Base-by-base conservation (phyloP, 1,139 yeast species). In the Suhomyces chickasaworum region DNA sequence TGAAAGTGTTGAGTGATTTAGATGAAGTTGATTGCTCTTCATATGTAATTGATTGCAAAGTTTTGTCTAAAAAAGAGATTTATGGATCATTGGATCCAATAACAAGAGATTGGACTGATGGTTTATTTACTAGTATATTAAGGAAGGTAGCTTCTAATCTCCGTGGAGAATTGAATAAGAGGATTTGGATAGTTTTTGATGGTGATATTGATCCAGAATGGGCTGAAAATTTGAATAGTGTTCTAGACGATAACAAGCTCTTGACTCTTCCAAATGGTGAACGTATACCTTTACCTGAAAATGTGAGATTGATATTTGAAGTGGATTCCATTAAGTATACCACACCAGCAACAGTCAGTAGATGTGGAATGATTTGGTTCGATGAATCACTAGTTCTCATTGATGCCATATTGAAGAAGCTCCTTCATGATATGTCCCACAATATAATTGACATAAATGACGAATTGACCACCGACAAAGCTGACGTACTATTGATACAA, bases 171-270 rank as follows among this genome's bases (percentile, higher is more conserved):
- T 62, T 65, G 18, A 57, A 66, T 3, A 82, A 78, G 49, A 66
- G 77, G 1, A 77, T 83, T 16, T 90, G 97, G 96, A 78, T 93
- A 50, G 77, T 91, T 0, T 88, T 93, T 61, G 97, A 91, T 65
- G 96, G 98, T 38, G 97, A 89, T 56, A 81, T 93, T 36, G 98
- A 93, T 60, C 98, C 99, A 0, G 83, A 81, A 44, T 93, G 97
- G 96, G 90, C 90, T 1, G 99, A 93, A 58, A 87, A 87, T 50
- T 70, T 93, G 54, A 93, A 93, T 64, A 86, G 96, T 69, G 95
- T 90, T 10, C 72, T 93, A 27, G 99, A 93, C 65, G 98, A 93
- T 56, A 93, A 90, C 62, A 83, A 79, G 54, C 57, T 87, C 1
- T 68, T 91, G 42, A 90, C 98, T 0, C 71, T 93, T 15, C 95